Evolutionary conservation across 208 protist genomes (phyloP).

Genomic region (Wallacemonas sp.): DNA sequence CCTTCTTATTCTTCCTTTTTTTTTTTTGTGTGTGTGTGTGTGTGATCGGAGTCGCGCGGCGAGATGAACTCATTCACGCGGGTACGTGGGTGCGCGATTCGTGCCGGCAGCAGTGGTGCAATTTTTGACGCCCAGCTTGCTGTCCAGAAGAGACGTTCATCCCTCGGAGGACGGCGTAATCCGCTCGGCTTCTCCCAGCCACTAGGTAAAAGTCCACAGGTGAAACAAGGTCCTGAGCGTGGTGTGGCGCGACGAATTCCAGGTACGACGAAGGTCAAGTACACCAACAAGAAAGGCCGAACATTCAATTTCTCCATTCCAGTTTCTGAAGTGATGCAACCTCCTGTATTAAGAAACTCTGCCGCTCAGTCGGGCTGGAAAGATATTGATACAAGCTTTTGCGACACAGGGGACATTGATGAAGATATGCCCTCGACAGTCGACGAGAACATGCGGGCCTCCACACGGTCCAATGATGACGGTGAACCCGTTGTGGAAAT

Average conservation of each 20-base stretch:
- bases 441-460: conserved; percentile 41
- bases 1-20: conserved; percentile 1
- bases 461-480: background rate
- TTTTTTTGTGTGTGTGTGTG: conserved; percentile 14
- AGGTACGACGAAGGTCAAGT: conserved; percentile 81
- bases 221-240: conserved; percentile 45
- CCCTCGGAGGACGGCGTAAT: conserved; percentile 33
- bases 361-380: conserved; percentile 47
- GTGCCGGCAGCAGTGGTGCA: too few species aligned
- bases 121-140: too few species aligned
- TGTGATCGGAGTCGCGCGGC: too few species aligned
- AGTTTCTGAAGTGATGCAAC: conserved; percentile 74
- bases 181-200: conserved; percentile 34
- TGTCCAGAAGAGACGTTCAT: background rate
- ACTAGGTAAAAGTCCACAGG: conserved; percentile 43
- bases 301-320: conserved; percentile 84
- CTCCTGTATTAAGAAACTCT: conserved; percentile 43
- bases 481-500: conserved; percentile 20
- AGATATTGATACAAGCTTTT: conserved; percentile 80
- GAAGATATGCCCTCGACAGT: conserved; percentile 82
- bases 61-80: too few species aligned
- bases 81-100: too few species aligned
- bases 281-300: conserved; percentile 86
- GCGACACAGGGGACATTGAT: conserved; percentile 75
- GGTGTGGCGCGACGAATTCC: conserved; percentile 59